These are phyloP conservation scores for Syzygium grande DNA, from an alignment of 345 rosid species.

Conservation along the genomic window DNA sequence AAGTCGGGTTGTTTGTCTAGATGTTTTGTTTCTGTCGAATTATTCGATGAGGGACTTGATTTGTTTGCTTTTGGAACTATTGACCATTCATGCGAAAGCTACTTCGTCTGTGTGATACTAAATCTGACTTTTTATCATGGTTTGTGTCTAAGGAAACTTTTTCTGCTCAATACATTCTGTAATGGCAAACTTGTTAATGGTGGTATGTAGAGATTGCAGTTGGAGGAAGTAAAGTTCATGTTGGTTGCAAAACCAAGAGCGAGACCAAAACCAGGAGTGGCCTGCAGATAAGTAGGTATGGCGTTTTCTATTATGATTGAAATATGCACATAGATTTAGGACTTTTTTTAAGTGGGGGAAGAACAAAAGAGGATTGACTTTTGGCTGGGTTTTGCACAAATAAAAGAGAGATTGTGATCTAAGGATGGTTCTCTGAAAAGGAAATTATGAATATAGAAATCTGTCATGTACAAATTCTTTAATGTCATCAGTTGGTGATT, in stretches of 20 bases:
- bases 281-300: too few species aligned
- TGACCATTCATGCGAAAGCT: neutral
- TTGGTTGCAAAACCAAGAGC: neutral
- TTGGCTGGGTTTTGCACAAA: neutral
- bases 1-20: too few species aligned
- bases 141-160: neutral
- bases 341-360: too few species aligned
- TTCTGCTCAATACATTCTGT: neutral
- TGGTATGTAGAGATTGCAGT: conserved; percentile 3
- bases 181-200: conserved; percentile 2
- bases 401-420: neutral
- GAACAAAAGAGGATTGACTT: too few species aligned
- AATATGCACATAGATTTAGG: too few species aligned
- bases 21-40: too few species aligned
- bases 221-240: conserved; percentile 1
- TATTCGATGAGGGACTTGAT: neutral
- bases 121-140: neutral
- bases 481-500: too few species aligned
- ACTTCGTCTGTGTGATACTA: neutral
- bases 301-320: too few species aligned
- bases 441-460: neutral
- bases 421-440: neutral
- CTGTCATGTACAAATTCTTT: neutral
- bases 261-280: too few species aligned
- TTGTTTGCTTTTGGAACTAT: neutral